phyloP scores from a whole-genome alignment of 1,284 basidiomycete species.

The Boletus sp. region DNA sequence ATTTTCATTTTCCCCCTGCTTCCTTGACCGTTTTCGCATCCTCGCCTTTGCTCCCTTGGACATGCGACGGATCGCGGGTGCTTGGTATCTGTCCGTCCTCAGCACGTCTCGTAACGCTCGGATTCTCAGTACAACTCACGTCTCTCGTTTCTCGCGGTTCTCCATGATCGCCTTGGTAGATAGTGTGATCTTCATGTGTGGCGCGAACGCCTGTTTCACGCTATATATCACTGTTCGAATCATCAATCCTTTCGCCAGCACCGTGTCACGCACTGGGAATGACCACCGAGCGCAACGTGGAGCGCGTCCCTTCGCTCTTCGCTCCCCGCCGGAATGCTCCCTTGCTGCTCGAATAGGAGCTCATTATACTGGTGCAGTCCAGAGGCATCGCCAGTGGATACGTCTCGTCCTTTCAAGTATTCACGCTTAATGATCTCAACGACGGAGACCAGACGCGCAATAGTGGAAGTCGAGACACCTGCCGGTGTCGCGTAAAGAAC shows the following conservation, averaged over 20 bases:
- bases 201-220: slow-evolving; percentile 57
- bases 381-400: slow-evolving; percentile 38
- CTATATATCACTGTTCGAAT: slow-evolving; percentile 35
- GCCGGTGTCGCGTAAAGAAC: slow-evolving; percentile 65
- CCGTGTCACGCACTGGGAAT: slow-evolving; percentile 53
- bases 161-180: slow-evolving; percentile 47
- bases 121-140: slow-evolving; percentile 41
- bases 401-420: slow-evolving; percentile 52
- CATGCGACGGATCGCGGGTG: slow-evolving; percentile 47
- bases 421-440: slow-evolving; percentile 84
- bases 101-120: slow-evolving; percentile 1
- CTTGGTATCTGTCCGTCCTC: slow-evolving; percentile 48
- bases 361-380: slow-evolving; percentile 82
- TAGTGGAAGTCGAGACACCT: slow-evolving; percentile 41
- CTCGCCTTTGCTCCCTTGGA: slow-evolving; percentile 58
- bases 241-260: not conserved
- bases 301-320: slow-evolving; percentile 37
- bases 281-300: slow-evolving; percentile 39
- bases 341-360: slow-evolving; percentile 55
- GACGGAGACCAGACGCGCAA: slow-evolving; percentile 70
- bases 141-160: slow-evolving; percentile 40
- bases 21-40: slow-evolving; percentile 45
- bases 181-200: slow-evolving; percentile 74
- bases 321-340: slow-evolving; percentile 27
- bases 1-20: slow-evolving; percentile 21